Base-by-base conservation (phyloP, 164 flowering plant genomes). In the grape (Vitis vinifera) region DNA sequence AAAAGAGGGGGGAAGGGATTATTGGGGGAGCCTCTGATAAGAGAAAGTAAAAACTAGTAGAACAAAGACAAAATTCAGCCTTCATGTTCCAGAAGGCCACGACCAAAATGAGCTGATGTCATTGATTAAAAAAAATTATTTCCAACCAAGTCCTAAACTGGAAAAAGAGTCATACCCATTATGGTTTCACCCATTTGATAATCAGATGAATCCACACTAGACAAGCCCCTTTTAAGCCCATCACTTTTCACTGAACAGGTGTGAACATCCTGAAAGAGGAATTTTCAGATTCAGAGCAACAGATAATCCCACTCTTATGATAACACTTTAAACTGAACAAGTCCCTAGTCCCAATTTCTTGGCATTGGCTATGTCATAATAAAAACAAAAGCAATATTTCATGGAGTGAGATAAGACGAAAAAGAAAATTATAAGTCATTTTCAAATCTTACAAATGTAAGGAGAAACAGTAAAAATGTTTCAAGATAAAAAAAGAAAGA, bases 191-290 rank as follows among this genome's bases (percentile, higher is more conserved):
- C 74, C 91, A 90, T 87, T 74, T 83, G 91, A 78, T 83, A 93
- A 72, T 93, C 97, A 60, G 90, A 68, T 55, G 97, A 80, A 52
- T 90, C 99, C 68, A 84, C 73, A 72, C 83, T 84, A 19, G 87
- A 93, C 80, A 85, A 78, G 55, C 91, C 87, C 76, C 94, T 84
- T 78, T 89, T 90, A 44, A 88, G 87, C 63, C 90, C 93, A 67
- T 92, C 97, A 65, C 76, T 73, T 80, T 85, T 91, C 59, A 78
- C 55, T 52, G 80, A 77, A 77, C 77, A 79, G 23, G 65, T 68
- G 23, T 60, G 81, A 58, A 73, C 83, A 76, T 83, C 89, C 98
- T 92, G 89, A 29, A 69, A 71, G 50, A 71, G 29, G 29, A 65
- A 71, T 56, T 65, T 9, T 64, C 57, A 73, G 57, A 47, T 66